A percentile compares a stretch with the other conserved stretches of the same genome.
Evolutionary conservation across 2,329 filamentous ascomycete genomes (phyloP).

Genomic region (Tympanopsis confertula): DNA sequence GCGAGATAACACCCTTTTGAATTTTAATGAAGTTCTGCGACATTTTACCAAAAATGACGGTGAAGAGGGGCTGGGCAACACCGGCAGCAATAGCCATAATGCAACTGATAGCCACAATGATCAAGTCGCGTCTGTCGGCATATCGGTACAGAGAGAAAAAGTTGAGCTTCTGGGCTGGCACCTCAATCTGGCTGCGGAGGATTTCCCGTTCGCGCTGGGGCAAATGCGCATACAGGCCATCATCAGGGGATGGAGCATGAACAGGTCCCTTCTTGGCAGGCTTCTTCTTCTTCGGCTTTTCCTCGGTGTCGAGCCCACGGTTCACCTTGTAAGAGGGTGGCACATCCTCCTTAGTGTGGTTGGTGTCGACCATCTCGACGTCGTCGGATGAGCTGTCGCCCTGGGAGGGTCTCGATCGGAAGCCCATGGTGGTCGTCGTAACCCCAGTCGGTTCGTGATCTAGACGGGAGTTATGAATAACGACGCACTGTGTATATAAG

Average conservation of each 20-base stretch:
- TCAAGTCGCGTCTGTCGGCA: constrained; percentile 50
- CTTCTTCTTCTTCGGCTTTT: neutral
- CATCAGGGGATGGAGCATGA: constrained; percentile 18
- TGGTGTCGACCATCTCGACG: no score
- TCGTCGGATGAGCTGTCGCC: no score
- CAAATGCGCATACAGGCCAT: constrained; percentile 49
- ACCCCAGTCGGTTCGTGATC: no score
- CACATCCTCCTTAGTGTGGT: no score
- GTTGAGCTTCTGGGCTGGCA: constrained; percentile 52
- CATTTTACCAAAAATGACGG: constrained; percentile 67
- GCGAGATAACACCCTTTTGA: constrained; percentile 33
- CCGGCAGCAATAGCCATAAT: constrained; percentile 61
- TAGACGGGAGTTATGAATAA: no score
- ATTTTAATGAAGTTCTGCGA: constrained; percentile 61
- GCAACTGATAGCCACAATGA: constrained; percentile 48
- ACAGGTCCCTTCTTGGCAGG: neutral
- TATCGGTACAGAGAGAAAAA: constrained; percentile 59
- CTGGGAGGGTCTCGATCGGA: no score
- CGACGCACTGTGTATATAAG: no score
- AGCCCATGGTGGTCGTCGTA: no score
- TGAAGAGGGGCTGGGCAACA: constrained; percentile 70
- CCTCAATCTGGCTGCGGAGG: constrained; percentile 56
- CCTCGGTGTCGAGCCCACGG: no score
- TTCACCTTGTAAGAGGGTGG: no score
- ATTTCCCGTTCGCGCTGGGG: constrained; percentile 54